Percentiles rank a stretch among this genome's conserved stretches.
phyloP scores from a whole-genome alignment of 2,329 filamentous ascomycete genomes.

The Annulohypoxylon truncatum region DNA sequence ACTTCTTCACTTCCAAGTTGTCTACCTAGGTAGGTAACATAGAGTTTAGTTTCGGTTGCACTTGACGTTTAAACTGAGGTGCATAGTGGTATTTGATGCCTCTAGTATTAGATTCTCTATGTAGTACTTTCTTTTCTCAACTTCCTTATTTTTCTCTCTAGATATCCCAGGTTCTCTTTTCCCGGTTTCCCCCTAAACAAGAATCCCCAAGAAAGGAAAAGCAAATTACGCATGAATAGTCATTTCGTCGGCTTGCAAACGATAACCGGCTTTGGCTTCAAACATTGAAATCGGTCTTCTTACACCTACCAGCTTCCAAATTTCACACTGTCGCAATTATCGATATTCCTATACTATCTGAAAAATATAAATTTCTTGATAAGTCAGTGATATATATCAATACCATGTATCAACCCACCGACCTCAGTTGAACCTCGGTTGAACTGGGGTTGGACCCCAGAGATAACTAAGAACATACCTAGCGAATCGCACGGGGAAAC shows the following conservation, averaged over 20 bases:
- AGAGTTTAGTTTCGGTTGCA: neutral
- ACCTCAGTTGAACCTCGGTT: no score
- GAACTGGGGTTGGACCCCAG: no score
- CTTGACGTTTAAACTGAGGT: neutral
- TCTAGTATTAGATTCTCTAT: no score
- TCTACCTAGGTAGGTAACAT: neutral
- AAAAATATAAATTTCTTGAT: neutral
- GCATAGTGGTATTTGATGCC: neutral
- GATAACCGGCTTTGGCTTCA: no score
- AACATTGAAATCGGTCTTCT: constrained; percentile 3
- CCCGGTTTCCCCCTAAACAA: constrained; percentile 1
- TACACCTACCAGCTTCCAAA: constrained; percentile 5
- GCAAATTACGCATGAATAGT: neutral
- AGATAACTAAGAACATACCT: neutral
- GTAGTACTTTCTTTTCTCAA: neutral
- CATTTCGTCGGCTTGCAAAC: neutral
- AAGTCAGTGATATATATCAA: neutral
- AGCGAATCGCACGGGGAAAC: neutral
- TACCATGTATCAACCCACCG: no score
- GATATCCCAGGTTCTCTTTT: neutral
- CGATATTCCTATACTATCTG: neutral
- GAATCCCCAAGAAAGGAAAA: neutral
- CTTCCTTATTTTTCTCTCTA: neutral
- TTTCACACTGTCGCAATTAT: neutral
- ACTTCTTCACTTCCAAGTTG: neutral